Evolutionary conservation across 345 rosid species (phyloP).

Genomic region (Citrus reticulata): DNA sequence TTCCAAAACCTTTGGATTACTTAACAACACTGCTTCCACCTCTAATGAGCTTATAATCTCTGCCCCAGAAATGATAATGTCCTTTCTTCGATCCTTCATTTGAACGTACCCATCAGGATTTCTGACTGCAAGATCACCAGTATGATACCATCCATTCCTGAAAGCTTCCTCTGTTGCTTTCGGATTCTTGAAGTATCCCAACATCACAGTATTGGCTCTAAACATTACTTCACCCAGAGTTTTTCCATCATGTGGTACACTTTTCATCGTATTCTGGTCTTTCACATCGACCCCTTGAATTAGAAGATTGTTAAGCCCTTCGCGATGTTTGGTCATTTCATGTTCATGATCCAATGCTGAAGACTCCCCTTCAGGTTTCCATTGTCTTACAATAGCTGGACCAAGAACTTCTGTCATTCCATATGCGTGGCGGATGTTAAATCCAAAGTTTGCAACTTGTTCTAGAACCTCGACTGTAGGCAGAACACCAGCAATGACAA

Average conservation of each 20-base stretch:
- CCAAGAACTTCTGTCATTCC: slow-evolving; percentile 66
- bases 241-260: slow-evolving; percentile 51
- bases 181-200: slow-evolving; percentile 47
- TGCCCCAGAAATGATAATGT: slow-evolving; percentile 22
- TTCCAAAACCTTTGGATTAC: slow-evolving; percentile 37
- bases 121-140: slow-evolving; percentile 52
- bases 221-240: slow-evolving; percentile 61
- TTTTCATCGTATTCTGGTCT: slow-evolving; percentile 41
- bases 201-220: slow-evolving; percentile 51
- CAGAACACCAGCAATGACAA: slow-evolving; percentile 40
- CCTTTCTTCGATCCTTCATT: slow-evolving; percentile 59
- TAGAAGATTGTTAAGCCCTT: slow-evolving; percentile 31
- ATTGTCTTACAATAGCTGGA: slow-evolving; percentile 36
- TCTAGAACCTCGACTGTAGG: slow-evolving; percentile 13
- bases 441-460: slow-evolving; percentile 43
- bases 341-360: background rate
- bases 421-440: slow-evolving; percentile 35
- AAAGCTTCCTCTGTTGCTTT: slow-evolving; percentile 48
- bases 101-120: slow-evolving; percentile 47
- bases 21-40: slow-evolving; percentile 36
- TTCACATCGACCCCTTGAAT: slow-evolving; percentile 50
- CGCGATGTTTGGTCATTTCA: background rate
- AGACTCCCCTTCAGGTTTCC: slow-evolving; percentile 16
- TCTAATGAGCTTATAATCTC: slow-evolving; percentile 42
- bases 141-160: slow-evolving; percentile 55